phyloP scores from a whole-genome alignment of 345 rosid species.

The Eucalyptus dawsonii region DNA sequence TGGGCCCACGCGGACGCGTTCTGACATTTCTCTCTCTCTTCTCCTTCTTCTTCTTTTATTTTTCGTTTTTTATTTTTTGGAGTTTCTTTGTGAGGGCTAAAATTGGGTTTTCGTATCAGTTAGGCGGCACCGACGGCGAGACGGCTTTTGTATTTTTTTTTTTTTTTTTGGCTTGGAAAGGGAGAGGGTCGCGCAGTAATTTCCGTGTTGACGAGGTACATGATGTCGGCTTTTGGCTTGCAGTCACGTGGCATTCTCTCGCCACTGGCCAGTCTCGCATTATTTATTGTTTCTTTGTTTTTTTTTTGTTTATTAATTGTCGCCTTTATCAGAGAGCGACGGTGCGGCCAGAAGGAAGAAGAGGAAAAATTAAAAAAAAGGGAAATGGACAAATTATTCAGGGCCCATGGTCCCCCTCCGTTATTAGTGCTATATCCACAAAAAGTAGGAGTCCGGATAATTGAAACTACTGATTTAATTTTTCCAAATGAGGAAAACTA shows the following conservation, averaged over 20 bases:
- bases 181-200: background rate
- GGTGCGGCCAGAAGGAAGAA: background rate
- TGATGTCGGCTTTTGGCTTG: conserved; percentile 6
- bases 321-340: background rate
- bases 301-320: background rate
- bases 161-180: background rate
- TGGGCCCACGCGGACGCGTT: background rate
- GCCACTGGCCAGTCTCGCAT: background rate
- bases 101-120: background rate
- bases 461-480: background rate
- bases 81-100: background rate
- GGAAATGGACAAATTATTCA: background rate
- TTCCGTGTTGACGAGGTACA: conserved; percentile 10
- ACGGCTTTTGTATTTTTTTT: background rate
- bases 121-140: conserved; percentile 17
- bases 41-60: too few species aligned
- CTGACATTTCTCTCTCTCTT: background rate
- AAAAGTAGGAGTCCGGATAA: background rate
- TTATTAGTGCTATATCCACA: background rate
- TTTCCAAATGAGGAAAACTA: background rate
- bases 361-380: fast-evolving
- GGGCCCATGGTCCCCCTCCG: background rate
- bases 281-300: background rate
- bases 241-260: background rate
- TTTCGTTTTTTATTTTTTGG: background rate